Evolutionary conservation across 225 moss, liverwort and hornwort genomes (phyloP).

Genomic region (Sphagnum contortum): DNA sequence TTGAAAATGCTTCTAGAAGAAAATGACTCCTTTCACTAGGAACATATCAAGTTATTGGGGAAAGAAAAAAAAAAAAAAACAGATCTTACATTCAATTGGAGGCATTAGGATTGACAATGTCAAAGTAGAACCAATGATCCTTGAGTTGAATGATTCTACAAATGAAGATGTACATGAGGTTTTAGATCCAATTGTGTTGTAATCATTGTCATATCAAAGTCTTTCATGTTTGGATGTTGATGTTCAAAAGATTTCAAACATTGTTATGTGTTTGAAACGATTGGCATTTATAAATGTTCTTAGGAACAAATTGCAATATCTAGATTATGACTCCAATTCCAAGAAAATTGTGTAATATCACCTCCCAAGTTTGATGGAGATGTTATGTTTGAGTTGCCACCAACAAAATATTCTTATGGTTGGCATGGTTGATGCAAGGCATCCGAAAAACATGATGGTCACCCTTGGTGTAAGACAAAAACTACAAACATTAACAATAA

Average conservation of each 20-base stretch:
- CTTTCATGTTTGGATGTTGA: no score
- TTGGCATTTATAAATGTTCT: not conserved
- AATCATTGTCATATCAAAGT: no score
- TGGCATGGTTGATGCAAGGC: not conserved
- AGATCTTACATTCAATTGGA: no score
- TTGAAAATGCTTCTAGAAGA: no score
- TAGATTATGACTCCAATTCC: not conserved
- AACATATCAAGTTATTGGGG: no score
- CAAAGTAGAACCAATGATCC: not conserved
- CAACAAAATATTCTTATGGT: not conserved
- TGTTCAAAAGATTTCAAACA: no score
- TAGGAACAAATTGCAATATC: not conserved
- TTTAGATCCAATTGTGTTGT: not conserved
- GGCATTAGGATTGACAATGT: no score
- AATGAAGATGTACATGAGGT: not conserved
- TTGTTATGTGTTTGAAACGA: no score
- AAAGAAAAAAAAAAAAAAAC: no score
- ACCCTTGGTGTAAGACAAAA: conserved; percentile 3
- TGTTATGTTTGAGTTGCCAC: not conserved
- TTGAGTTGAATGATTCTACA: not conserved
- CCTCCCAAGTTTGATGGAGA: not conserved
- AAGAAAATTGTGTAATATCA: not conserved
- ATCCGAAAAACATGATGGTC: conserved; percentile 3
- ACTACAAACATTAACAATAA: conserved; percentile 5
- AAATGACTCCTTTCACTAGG: no score